Conservation (phyloP, 768 basidiomycete genomes). For the Hirschioporus abietinus region DNA sequence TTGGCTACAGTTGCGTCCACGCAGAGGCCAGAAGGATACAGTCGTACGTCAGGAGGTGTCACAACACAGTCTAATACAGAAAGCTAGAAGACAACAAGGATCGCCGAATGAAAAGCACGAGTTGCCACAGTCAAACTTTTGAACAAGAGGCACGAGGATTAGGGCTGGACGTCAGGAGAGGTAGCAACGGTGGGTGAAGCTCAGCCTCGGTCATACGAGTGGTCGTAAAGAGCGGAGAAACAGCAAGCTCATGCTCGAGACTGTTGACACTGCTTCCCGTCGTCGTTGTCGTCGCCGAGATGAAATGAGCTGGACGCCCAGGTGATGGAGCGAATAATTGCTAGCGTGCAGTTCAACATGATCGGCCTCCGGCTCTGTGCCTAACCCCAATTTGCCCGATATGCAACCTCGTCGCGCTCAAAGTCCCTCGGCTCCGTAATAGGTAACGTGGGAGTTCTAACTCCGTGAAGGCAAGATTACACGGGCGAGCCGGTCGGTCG, state of each 20-base stretch:
- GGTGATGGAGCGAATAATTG: background rate
- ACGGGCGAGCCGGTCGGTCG: too few relatives aligned
- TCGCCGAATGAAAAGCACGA: constrained; percentile 1
- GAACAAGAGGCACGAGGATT: background rate
- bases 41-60: background rate
- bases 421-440: background rate
- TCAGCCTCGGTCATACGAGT: background rate
- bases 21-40: background rate
- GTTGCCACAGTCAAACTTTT: background rate
- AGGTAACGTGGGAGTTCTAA: background rate
- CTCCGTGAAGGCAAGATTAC: too few relatives aligned
- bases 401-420: background rate
- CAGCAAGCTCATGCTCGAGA: constrained; percentile 1
- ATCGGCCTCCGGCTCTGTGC: background rate
- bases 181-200: background rate
- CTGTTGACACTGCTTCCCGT: background rate
- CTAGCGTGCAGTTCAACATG: background rate
- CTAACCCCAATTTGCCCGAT: background rate
- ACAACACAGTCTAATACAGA: background rate
- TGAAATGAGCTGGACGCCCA: background rate
- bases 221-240: background rate
- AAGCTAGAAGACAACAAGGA: constrained; percentile 1
- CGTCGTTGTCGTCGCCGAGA: background rate
- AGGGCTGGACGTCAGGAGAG: background rate
- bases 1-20: constrained; percentile 1